Conservation (phyloP, 202 grass and related monocot genomes). For the Miscanthus sacchariflorus region DNA sequence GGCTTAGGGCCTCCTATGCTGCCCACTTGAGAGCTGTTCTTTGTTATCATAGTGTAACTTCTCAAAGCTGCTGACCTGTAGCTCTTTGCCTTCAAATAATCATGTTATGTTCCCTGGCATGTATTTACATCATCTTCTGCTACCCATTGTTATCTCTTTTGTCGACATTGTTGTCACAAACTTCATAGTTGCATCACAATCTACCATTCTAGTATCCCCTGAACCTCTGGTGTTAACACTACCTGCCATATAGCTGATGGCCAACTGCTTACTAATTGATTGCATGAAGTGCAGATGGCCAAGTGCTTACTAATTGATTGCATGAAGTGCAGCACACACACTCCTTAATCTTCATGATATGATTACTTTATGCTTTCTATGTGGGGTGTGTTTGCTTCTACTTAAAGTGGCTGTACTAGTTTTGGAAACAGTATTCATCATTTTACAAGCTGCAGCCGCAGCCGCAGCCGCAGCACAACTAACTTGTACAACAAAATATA, state of each 20-base stretch:
- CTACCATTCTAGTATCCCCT: background rate
- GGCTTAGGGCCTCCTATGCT: background rate
- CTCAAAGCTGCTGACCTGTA: background rate
- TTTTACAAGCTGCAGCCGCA: no score
- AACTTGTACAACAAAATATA: background rate
- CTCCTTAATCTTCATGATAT: slow-evolving; percentile 8
- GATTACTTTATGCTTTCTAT: slow-evolving; percentile 2
- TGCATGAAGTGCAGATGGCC: background rate
- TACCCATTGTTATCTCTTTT: slow-evolving; percentile 10
- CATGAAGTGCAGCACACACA: background rate
- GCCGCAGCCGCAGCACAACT: no score
- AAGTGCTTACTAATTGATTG: background rate
- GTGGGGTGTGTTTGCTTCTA: no score
- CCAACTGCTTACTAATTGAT: slow-evolving; percentile 10
- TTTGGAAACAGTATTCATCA: no score
- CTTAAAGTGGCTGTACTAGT: no score
- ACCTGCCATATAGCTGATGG: background rate
- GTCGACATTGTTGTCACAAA: background rate
- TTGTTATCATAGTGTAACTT: background rate
- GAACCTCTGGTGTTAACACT: background rate
- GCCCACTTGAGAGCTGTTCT: background rate
- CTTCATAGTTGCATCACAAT: background rate
- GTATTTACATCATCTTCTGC: slow-evolving; percentile 24
- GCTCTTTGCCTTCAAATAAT: slow-evolving; percentile 13
- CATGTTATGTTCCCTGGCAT: background rate